Evolutionary conservation across 768 basidiomycete genomes (phyloP).

Genomic region (Ephemerocybe angulata): DNA sequence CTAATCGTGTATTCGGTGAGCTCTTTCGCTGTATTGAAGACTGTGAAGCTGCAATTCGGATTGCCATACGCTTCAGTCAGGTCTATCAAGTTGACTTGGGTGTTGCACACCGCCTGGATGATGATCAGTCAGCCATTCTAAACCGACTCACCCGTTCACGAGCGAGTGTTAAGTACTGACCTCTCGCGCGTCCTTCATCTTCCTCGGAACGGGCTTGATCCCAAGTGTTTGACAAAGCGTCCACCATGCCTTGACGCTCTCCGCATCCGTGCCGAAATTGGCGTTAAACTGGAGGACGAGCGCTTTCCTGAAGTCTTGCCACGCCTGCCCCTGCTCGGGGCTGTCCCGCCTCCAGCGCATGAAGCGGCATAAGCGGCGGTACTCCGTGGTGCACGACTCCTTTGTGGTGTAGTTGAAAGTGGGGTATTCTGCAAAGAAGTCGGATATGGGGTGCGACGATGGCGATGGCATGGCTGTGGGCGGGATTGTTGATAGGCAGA

Average conservation of each 20-base stretch:
- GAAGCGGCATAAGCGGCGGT: no score
- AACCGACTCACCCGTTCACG: no score
- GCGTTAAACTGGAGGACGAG: no score
- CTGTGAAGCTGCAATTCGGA: neutral
- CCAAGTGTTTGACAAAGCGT: constrained; percentile 1
- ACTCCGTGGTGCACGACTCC: no score
- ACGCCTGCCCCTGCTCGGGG: no score
- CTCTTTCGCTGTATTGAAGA: constrained; percentile 9
- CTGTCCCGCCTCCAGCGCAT: no score
- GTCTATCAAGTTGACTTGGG: constrained; percentile 15
- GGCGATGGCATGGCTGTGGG: no score
- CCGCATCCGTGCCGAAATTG: neutral
- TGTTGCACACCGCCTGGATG: neutral
- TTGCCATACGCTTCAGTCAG: constrained; percentile 10
- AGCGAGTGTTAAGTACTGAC: neutral
- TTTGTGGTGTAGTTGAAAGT: no score
- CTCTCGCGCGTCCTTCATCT: neutral
- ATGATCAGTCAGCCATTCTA: neutral
- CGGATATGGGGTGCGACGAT: no score
- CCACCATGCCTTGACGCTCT: constrained; percentile 8
- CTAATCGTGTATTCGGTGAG: constrained; percentile 11
- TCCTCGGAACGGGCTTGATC: constrained; percentile 1
- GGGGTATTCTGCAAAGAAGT: no score
- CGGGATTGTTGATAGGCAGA: no score
- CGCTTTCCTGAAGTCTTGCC: no score